Conservation (phyloP, 305 asterid species). For the Solanum aculeatissimum region DNA sequence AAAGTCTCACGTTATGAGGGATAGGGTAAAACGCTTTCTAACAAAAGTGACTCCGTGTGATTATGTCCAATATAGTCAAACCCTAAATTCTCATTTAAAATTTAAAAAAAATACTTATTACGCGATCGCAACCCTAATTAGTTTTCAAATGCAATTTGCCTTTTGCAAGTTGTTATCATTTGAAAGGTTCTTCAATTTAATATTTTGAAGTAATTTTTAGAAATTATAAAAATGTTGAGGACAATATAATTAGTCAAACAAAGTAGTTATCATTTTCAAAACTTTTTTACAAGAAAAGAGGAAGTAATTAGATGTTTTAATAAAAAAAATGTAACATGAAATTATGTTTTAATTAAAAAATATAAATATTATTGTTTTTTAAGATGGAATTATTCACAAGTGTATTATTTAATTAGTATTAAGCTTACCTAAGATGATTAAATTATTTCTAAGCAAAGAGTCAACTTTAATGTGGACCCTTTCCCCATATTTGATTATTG, state of each 20-base stretch:
- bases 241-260: background rate
- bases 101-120: background rate
- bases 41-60: background rate
- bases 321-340: background rate
- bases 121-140: accelerated
- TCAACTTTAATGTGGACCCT: background rate
- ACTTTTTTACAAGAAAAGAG: background rate
- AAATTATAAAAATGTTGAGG: background rate
- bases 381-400: background rate
- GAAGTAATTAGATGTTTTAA: background rate
- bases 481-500: background rate
- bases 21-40: background rate
- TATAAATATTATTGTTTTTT: background rate
- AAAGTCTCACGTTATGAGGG: background rate
- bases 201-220: background rate
- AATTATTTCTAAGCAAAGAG: background rate
- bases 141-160: background rate
- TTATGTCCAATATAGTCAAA: background rate
- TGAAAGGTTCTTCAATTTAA: background rate
- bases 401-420: background rate
- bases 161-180: background rate
- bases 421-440: background rate
- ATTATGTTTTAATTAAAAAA: background rate
- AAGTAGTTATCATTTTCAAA: background rate
- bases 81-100: background rate